Evolutionary conservation across 331 rosid genomes (phyloP).

Genomic region (Dryas integrifolia): DNA sequence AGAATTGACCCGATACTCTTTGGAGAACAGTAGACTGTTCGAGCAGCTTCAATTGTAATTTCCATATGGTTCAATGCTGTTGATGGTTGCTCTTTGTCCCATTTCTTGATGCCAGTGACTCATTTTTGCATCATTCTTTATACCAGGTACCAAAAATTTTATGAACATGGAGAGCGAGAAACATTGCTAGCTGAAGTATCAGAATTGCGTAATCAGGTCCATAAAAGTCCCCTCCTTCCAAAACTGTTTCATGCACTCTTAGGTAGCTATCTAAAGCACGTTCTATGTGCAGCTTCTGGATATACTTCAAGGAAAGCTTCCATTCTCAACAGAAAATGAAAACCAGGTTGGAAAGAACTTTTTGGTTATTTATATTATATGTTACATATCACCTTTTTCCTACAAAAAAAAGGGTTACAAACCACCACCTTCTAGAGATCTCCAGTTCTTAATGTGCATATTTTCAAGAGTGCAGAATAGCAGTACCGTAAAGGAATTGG

Average conservation of each 20-base stretch:
- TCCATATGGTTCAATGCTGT: slow-evolving; percentile 12
- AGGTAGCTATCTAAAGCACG: slow-evolving; percentile 30
- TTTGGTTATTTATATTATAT: slow-evolving; percentile 15
- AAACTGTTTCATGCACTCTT: slow-evolving; percentile 25
- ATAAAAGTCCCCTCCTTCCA: slow-evolving; percentile 15
- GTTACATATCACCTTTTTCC: not conserved
- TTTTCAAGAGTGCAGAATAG: slow-evolving; percentile 46
- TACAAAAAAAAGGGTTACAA: not conserved
- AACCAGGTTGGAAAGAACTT: slow-evolving; percentile 47
- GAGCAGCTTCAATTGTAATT: slow-evolving; percentile 65
- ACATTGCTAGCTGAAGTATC: slow-evolving; percentile 65
- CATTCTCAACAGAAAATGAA: slow-evolving; percentile 35
- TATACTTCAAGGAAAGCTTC: slow-evolving; percentile 43
- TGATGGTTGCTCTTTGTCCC: slow-evolving; percentile 21
- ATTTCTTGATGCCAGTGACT: slow-evolving; percentile 28
- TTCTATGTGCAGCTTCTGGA: slow-evolving; percentile 54
- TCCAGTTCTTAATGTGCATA: slow-evolving; percentile 5
- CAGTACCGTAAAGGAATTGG: slow-evolving; percentile 46
- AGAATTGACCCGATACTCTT: slow-evolving; percentile 47
- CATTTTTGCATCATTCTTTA: slow-evolving; percentile 35
- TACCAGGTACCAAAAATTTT: slow-evolving; percentile 63
- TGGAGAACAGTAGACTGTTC: slow-evolving; percentile 62
- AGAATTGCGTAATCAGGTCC: slow-evolving; percentile 77
- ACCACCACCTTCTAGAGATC: not conserved
- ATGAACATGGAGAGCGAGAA: slow-evolving; percentile 80